These are phyloP conservation scores for Colletotrichum caudatum DNA, from an alignment of 2,329 filamentous ascomycete species.

Conservation along the genomic window DNA sequence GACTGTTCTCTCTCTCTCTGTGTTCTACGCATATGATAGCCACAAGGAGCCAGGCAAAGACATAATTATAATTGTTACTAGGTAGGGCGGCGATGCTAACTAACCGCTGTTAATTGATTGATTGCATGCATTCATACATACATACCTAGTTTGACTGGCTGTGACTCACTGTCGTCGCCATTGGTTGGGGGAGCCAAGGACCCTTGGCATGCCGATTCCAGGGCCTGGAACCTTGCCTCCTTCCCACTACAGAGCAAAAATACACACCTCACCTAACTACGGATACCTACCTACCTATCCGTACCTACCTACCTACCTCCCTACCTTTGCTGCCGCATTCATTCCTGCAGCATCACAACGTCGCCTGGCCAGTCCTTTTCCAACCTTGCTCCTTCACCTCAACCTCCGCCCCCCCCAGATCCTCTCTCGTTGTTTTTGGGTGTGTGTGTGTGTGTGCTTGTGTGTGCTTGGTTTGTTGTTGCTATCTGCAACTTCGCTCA, in stretches of 20 bases:
- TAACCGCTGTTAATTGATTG: no score
- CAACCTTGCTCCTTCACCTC: background rate
- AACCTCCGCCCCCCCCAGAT: background rate
- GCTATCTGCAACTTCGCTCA: background rate
- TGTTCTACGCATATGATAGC: no score
- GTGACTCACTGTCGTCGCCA: background rate
- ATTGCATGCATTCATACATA: no score
- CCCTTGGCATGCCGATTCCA: slow-evolving; percentile 10
- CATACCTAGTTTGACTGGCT: background rate
- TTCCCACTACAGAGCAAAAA: background rate
- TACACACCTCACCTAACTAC: no score
- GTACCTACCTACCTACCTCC: no score
- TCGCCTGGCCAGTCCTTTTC: slow-evolving; percentile 10
- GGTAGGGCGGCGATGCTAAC: no score
- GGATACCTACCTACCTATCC: no score
- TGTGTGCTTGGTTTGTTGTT: background rate
- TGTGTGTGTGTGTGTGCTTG: background rate
- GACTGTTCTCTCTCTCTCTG: no score
- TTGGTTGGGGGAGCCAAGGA: background rate
- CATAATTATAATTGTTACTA: no score
- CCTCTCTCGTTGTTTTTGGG: slow-evolving; percentile 28
- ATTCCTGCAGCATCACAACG: slow-evolving; percentile 22
- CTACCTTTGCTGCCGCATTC: no score
- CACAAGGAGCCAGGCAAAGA: no score
- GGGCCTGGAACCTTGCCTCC: slow-evolving; percentile 23